A percentile compares a stretch with the other conserved stretches of the same genome.
phyloP scores from a whole-genome alignment of 768 basidiomycete genomes.

The Termitomyces sp. region DNA sequence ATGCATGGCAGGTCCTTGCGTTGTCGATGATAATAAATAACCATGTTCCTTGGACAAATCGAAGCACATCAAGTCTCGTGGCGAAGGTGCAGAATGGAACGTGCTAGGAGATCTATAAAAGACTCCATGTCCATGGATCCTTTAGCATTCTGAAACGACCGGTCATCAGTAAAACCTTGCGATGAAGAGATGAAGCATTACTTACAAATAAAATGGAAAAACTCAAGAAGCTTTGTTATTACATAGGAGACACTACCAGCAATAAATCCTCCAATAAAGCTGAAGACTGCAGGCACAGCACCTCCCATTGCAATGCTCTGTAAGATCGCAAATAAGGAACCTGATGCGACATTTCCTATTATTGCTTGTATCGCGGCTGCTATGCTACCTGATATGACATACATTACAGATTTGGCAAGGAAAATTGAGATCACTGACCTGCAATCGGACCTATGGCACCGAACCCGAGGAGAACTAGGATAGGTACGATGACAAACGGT shows the following conservation, averaged over 20 bases:
- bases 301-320: slow-evolving; percentile 14
- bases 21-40: too few species aligned
- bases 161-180: background rate
- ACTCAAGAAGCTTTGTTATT: background rate
- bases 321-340: slow-evolving; percentile 10
- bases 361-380: slow-evolving; percentile 2
- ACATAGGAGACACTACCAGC: background rate
- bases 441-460: background rate
- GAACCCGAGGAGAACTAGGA: background rate
- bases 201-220: background rate
- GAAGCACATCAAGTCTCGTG: background rate
- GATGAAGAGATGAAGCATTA: background rate
- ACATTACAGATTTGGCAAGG: too few species aligned
- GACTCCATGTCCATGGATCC: background rate
- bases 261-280: slow-evolving; percentile 1
- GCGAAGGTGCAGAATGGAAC: background rate
- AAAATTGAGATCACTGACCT: background rate
- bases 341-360: background rate
- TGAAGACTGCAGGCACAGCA: background rate
- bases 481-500: background rate
- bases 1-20: too few species aligned
- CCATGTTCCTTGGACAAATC: too few species aligned
- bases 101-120: background rate
- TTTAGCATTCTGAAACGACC: too few species aligned
- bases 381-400: background rate